Evolutionary conservation across 2,329 filamentous ascomycete species (phyloP), one percentile per base, ranked within the genome.

Genomic region (Daldinia eschscholtzii): DNA sequence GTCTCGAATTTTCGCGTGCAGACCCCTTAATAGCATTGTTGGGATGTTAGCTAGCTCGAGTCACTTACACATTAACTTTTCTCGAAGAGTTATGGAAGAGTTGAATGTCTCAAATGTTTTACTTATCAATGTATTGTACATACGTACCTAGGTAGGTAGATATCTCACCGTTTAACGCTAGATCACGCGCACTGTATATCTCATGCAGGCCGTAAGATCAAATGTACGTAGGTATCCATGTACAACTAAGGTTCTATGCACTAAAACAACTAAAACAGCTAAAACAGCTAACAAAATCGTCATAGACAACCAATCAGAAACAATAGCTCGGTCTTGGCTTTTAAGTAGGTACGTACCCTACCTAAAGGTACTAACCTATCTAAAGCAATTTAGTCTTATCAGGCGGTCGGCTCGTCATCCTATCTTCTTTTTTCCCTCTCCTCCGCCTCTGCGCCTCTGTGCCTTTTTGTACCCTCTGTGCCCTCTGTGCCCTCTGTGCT

Each of bases 331-430:
- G 60, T 61, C 69, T 72, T 68, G 61, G 67, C 70, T 64, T 41
- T 12, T 20, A n/a, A 57, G 59, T 48, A 46, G 9, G 6, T n/a
- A 42, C 5, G 39, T 48, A 48, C 44, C 44, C 12, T 48, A 18
- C 20, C 4, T 50, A 28, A n/a, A n/a, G n/a, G n/a, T n/a, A n/a
- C n/a, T n/a, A n/a, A n/a, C 44, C 12, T 48, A 18, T 7, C 4
- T 50, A 28, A 13, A 15, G 13, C 10, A 20, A 35, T 53, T 33
- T 15, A 13, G 2, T 55, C 67, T 72, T 70, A 70, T 70, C 70
- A 68, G 67, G 61, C 64, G 65, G 67, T 67, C 67, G 66, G 73
- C 69, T 75, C 73, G 71, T 76, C 72, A 75, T 75, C 68, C 71
- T 67, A 69, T 69, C 69, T 70, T 61, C 58, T 65, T 50, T 64